A percentile compares a stretch with the other conserved stretches of the same genome.
These are phyloP conservation scores for Neurospora pannonica DNA, from an alignment of 495 filamentous ascomycete genomes.

Conservation along the genomic window DNA sequence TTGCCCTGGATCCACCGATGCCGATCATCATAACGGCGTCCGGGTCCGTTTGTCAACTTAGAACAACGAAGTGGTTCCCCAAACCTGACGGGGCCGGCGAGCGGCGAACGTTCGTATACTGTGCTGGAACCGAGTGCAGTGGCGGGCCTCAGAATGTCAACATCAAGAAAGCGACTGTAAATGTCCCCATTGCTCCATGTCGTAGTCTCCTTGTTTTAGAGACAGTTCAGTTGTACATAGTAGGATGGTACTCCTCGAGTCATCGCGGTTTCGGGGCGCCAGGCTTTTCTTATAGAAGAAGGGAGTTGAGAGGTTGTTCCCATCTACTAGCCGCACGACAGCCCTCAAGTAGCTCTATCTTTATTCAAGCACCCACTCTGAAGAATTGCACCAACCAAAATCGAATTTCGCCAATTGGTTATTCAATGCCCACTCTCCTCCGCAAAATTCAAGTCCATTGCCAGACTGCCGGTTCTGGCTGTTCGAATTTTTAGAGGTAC, in stretches of 20 bases:
- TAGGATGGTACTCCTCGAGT: not conserved
- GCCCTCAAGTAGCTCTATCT: not conserved
- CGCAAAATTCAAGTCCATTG: not conserved
- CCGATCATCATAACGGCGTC: not conserved
- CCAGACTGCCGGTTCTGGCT: not conserved
- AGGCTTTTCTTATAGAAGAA: not conserved
- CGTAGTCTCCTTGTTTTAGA: not conserved
- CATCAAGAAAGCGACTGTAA: not conserved
- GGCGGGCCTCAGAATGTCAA: not conserved
- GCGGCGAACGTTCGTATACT: not conserved
- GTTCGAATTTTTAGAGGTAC: not conserved
- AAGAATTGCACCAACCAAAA: not conserved
- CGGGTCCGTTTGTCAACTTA: not conserved
- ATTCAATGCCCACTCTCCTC: not conserved
- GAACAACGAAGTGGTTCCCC: not conserved
- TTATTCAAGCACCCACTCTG: not conserved
- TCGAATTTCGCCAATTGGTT: not conserved
- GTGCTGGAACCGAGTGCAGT: not conserved
- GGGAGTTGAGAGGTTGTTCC: not conserved
- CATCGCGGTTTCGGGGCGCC: not conserved
- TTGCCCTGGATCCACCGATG: not conserved
- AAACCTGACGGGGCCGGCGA: not conserved
- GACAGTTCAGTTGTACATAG: not conserved
- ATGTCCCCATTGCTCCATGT: not conserved
- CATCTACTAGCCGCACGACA: not conserved